A percentile compares a stretch with the other conserved stretches of the same genome.
phyloP scores from a whole-genome alignment of 2,329 filamentous ascomycete species.

The Chrysoporthe puriensis region DNA sequence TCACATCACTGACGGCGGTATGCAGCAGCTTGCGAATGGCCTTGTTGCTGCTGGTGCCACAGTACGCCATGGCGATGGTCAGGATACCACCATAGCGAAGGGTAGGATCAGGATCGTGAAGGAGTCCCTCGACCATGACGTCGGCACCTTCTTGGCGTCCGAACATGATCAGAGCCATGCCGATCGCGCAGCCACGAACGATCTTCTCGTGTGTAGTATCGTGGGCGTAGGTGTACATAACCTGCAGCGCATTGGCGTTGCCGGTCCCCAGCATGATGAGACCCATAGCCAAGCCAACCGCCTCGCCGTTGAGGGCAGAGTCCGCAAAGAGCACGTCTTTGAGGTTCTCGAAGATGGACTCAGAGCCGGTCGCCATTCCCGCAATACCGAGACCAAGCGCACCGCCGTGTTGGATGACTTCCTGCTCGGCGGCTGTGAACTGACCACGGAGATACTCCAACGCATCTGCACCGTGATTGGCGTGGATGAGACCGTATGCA shows the following conservation, averaged over 20 bases:
- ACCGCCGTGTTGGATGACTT: conserved; percentile 96
- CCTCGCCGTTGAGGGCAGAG: conserved; percentile 95
- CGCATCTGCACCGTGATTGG: conserved; percentile 93
- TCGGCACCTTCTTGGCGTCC: conserved; percentile 93
- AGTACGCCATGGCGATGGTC: conserved; percentile 97
- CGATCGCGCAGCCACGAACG: conserved; percentile 89
- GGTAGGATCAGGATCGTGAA: conserved; percentile 91
- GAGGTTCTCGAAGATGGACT: conserved; percentile 88
- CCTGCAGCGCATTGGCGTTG: conserved; percentile 87
- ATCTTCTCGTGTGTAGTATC: conserved; percentile 99
- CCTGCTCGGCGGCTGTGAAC: conserved; percentile 77
- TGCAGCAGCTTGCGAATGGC: conserved; percentile 94
- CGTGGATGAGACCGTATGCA: conserved; percentile 93
- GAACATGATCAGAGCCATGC: conserved; percentile 99
- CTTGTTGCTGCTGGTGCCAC: conserved; percentile 97
- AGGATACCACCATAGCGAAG: conserved; percentile 97
- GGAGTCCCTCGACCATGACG: conserved; percentile 87
- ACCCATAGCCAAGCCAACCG: conserved; percentile 93
- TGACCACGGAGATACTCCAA: conserved; percentile 77
- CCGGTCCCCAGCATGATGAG: conserved; percentile 98
- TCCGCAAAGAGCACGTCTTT: conserved; percentile 88
- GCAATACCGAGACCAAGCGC: conserved; percentile 94
- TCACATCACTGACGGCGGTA: conserved; percentile 96
- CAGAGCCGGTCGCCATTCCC: conserved; percentile 93
- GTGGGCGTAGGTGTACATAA: conserved; percentile 97